A percentile compares a stretch with the other conserved stretches of the same genome.
phyloP scores from a whole-genome alignment of 768 basidiomycete genomes.

The Phlegmacium glaucopus region DNA sequence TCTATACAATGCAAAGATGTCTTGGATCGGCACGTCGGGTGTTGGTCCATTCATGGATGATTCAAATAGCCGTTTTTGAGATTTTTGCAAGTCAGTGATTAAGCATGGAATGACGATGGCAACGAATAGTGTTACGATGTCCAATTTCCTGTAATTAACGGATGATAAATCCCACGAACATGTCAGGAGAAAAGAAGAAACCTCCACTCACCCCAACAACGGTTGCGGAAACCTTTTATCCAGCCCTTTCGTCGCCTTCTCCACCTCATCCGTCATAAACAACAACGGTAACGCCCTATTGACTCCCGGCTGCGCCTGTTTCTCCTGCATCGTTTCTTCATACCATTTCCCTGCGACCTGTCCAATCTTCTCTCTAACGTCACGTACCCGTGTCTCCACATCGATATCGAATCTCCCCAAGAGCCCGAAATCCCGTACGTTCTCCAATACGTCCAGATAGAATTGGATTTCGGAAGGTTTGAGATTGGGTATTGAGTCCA shows the following conservation, averaged over 20 bases:
- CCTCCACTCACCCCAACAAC: slow-evolving; percentile 62
- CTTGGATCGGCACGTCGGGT: slow-evolving; percentile 85
- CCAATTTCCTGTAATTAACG: slow-evolving; percentile 48
- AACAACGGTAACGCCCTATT: slow-evolving; percentile 81
- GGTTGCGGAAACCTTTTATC: slow-evolving; percentile 88
- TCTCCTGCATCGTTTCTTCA: slow-evolving; percentile 56
- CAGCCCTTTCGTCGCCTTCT: slow-evolving; percentile 78
- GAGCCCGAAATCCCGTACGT: slow-evolving; percentile 65
- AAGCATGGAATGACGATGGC: slow-evolving; percentile 65
- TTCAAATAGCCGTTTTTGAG: slow-evolving; percentile 73
- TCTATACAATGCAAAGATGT: slow-evolving; percentile 85
- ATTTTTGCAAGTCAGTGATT: slow-evolving; percentile 61
- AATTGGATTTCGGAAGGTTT: slow-evolving; percentile 69
- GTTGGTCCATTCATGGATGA: slow-evolving; percentile 85
- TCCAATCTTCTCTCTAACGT: slow-evolving; percentile 64
- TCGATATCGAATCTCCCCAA: slow-evolving; percentile 76
- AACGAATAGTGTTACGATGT: slow-evolving; percentile 73
- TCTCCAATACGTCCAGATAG: slow-evolving; percentile 65
- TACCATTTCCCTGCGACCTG: slow-evolving; percentile 61
- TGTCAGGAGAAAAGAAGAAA: background rate
- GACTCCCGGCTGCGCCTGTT: slow-evolving; percentile 68
- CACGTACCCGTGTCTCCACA: slow-evolving; percentile 58
- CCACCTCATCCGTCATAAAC: slow-evolving; percentile 84
- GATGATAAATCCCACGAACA: background rate
- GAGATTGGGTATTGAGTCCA: slow-evolving; percentile 72